Conservation (phyloP, 192 early-diverging fungal genomes). For the Entomortierella parvispora region DNA sequence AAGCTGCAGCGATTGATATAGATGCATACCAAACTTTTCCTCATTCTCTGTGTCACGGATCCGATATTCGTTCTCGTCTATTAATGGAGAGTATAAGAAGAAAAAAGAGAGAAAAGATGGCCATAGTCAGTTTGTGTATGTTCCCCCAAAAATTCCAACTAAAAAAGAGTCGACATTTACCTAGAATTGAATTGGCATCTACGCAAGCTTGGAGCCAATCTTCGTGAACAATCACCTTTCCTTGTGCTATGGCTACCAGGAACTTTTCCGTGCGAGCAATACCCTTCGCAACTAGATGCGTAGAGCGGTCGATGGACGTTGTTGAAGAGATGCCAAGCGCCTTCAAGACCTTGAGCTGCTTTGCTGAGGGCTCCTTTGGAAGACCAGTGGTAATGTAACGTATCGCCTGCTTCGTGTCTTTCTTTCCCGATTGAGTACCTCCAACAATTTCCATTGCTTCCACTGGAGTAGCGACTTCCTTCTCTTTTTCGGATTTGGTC, state of each 20-base stretch:
- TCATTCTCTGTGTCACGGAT: slow-evolving; percentile 25
- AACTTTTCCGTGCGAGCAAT: slow-evolving; percentile 70
- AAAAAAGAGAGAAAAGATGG: background rate
- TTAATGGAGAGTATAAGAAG: background rate
- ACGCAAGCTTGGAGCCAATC: slow-evolving; percentile 46
- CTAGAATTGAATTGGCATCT: slow-evolving; percentile 36
- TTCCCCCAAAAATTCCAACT: background rate
- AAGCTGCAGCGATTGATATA: slow-evolving; percentile 28
- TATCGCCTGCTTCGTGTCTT: background rate
- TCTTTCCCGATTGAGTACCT: background rate
- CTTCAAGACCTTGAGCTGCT: slow-evolving; percentile 55
- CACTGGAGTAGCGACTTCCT: slow-evolving; percentile 1
- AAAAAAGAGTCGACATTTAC: slow-evolving; percentile 7
- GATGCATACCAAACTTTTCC: slow-evolving; percentile 26
- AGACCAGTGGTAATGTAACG: slow-evolving; percentile 58
- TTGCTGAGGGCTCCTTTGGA: slow-evolving; percentile 46
- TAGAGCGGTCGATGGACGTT: slow-evolving; percentile 56
- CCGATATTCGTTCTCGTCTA: slow-evolving; percentile 32
- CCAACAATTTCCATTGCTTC: background rate
- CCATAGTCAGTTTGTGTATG: background rate
- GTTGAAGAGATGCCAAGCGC: slow-evolving; percentile 64
- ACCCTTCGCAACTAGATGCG: slow-evolving; percentile 65
- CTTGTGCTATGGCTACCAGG: slow-evolving; percentile 28
- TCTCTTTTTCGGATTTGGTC: slow-evolving; percentile 26
- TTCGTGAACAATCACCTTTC: slow-evolving; percentile 37